Evolutionary conservation across 2,329 filamentous ascomycete genomes (phyloP), one percentile per base, ranked within the genome.

Genomic region (Exserohilum rostratum): DNA sequence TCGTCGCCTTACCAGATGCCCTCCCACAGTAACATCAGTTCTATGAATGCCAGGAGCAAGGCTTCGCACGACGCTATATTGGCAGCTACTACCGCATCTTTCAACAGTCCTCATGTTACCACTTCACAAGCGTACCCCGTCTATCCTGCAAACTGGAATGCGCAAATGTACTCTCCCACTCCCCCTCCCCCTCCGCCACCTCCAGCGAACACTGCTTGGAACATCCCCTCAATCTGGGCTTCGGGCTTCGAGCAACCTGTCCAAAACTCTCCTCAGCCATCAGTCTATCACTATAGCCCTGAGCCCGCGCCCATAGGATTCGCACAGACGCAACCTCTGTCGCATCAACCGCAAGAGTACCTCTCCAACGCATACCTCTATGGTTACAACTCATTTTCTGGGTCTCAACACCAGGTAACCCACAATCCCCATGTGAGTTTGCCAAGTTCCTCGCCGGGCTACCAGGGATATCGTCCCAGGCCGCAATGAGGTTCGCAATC

Each of bases 191-290:
- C 57, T 3, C 55, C 60, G 20, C 54, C 55, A 5, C 53, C 58
- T 11, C 54, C 60, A 15, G 35, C 56, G 11, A 57, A 58, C 22
- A 50, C 62, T 18, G 25, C 53, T 3, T 71, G 67, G 67, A 66
- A 60, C 29, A 42, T 62, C 10, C 56, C 65, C 15, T 34, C 54
- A 18, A 17, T 40, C 1, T 71, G 68, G 67, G 62, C 60, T 15
- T 33, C 57, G 13, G 55, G 44, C 35, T 45, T 64, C 20, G 50
- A 62, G 9, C 62, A 50, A 17, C 29, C 55, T 39, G 27, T 56
- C 0, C 56, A 55, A 4, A 13, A 50, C 6, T 13, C 53, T 7
- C 51, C 57, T 6, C 50, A 57, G n/a, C 44, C 54, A 5, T 51
- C 62, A 17, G 48, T 49, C 5, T 60, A 61, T 25, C 59, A 58